Conservation (phyloP, 2,329 filamentous ascomycete genomes). For the Pyrenophora graminea region DNA sequence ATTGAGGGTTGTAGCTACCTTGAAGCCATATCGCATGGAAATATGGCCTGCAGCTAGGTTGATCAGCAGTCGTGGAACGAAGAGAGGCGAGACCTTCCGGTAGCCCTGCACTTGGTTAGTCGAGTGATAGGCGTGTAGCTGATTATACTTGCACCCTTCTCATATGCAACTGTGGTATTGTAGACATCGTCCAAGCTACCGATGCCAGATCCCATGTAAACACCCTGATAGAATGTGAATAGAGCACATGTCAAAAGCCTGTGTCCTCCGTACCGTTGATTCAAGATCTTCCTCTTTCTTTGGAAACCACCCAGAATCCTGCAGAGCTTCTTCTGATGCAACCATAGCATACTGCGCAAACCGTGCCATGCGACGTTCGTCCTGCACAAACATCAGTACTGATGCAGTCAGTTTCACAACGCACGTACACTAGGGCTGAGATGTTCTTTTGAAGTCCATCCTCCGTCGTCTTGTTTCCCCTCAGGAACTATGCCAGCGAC, state of each 20-base stretch:
- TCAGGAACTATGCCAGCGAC: conserved; percentile 81
- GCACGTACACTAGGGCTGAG: conserved; percentile 41
- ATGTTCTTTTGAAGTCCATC: conserved; percentile 55
- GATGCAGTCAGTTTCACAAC: conserved; percentile 40
- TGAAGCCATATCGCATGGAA: conserved; percentile 87
- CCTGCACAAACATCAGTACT: conserved; percentile 46
- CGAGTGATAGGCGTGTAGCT: neutral
- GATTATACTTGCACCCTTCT: conserved; percentile 65
- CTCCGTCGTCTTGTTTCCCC: conserved; percentile 50
- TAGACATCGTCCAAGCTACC: conserved; percentile 93
- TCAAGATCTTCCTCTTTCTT: conserved; percentile 66
- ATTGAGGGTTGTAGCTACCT: conserved; percentile 42
- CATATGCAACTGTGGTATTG: conserved; percentile 76
- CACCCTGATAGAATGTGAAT: conserved; percentile 59
- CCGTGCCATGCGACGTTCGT: conserved; percentile 79
- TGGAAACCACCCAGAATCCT: conserved; percentile 78
- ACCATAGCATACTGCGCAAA: conserved; percentile 93
- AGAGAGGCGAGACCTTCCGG: conserved; percentile 88
- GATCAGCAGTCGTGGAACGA: conserved; percentile 90
- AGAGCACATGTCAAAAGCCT: neutral
- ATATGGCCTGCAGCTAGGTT: conserved; percentile 95
- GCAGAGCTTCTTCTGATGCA: conserved; percentile 81
- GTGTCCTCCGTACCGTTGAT: conserved; percentile 59
- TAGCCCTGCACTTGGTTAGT: conserved; percentile 67
- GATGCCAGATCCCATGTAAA: conserved; percentile 93